These are phyloP conservation scores for Trichoderma sp. DNA, from an alignment of 2,329 filamentous ascomycete species.

Conservation along the genomic window DNA sequence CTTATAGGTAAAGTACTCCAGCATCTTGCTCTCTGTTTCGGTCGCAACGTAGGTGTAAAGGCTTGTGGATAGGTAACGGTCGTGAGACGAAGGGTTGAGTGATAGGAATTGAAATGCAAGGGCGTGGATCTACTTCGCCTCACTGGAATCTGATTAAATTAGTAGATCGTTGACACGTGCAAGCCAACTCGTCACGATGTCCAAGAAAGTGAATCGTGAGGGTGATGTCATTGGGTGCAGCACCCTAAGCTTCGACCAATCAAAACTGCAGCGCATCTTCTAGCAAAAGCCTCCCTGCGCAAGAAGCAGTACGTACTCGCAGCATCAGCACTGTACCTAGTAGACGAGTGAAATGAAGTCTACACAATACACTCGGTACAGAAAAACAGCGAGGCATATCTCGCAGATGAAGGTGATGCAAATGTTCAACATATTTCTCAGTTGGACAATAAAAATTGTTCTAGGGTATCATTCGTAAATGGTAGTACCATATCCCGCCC, in stretches of 20 bases:
- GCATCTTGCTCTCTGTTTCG: constrained; percentile 42
- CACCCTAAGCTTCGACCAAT: neutral
- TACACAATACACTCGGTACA: neutral
- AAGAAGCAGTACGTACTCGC: neutral
- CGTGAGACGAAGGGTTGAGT: neutral
- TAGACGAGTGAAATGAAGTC: neutral
- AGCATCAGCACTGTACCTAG: neutral
- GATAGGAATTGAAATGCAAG: neutral
- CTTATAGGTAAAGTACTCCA: constrained; percentile 62
- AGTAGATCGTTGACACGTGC: constrained; percentile 10
- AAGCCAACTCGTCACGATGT: constrained; percentile 5
- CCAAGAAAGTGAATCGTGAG: neutral
- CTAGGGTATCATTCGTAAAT: constrained; percentile 11
- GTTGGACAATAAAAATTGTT: neutral
- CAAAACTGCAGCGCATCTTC: neutral
- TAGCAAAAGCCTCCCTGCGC: neutral
- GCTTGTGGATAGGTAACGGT: neutral
- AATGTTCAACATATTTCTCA: neutral
- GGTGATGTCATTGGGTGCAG: constrained; percentile 19
- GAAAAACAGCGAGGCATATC: neutral
- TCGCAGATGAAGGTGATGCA: neutral
- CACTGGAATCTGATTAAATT: neutral
- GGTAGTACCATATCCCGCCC: neutral
- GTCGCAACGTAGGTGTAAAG: neutral
- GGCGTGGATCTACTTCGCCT: neutral